Percentiles rank a stretch among this genome's conserved stretches.
phyloP scores from a whole-genome alignment of 1,284 basidiomycete genomes.

The Trametes hirsuta region DNA sequence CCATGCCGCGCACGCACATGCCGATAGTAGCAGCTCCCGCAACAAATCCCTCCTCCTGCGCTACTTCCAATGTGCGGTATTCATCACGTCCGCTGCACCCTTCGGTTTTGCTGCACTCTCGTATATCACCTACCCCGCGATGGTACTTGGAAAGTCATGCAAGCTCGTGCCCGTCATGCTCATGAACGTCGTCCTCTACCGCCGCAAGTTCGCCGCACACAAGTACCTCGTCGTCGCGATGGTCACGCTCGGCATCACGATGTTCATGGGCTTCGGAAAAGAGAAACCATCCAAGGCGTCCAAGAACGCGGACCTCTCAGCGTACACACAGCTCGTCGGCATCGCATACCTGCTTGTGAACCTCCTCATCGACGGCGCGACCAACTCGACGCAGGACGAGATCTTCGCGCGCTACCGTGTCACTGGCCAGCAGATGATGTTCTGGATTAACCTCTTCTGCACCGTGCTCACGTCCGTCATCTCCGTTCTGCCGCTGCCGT shows the following conservation, averaged over 20 bases:
- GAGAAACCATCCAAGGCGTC: slow-evolving; percentile 51
- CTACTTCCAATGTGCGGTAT: slow-evolving; percentile 84
- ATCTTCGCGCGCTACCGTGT: slow-evolving; percentile 83
- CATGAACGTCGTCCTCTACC: slow-evolving; percentile 92
- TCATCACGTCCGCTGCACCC: slow-evolving; percentile 91
- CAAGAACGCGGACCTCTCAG: slow-evolving; percentile 40
- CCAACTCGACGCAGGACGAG: slow-evolving; percentile 98
- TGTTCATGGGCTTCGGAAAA: slow-evolving; percentile 91
- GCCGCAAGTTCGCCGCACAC: slow-evolving; percentile 87
- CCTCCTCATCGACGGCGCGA: slow-evolving; percentile 89
- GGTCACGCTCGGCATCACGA: slow-evolving; percentile 91
- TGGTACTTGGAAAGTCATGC: slow-evolving; percentile 98
- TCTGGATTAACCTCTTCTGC: slow-evolving; percentile 92
- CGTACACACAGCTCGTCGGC: slow-evolving; percentile 63
- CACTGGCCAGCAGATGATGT: slow-evolving; percentile 99
- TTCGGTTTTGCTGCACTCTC: slow-evolving; percentile 94
- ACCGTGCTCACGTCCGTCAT: slow-evolving; percentile 70
- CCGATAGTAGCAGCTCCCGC: slow-evolving; percentile 43
- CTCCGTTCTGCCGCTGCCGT: slow-evolving; percentile 70
- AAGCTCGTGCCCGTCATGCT: slow-evolving; percentile 96
- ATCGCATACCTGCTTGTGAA: slow-evolving; percentile 82
- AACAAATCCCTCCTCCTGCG: slow-evolving; percentile 63
- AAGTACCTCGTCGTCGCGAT: slow-evolving; percentile 93
- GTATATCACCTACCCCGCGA: slow-evolving; percentile 97
- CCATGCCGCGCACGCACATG: slow-evolving; percentile 32